These are phyloP conservation scores for Xylariaceae sp. DNA, from an alignment of 2,329 filamentous ascomycete species.

Conservation along the genomic window DNA sequence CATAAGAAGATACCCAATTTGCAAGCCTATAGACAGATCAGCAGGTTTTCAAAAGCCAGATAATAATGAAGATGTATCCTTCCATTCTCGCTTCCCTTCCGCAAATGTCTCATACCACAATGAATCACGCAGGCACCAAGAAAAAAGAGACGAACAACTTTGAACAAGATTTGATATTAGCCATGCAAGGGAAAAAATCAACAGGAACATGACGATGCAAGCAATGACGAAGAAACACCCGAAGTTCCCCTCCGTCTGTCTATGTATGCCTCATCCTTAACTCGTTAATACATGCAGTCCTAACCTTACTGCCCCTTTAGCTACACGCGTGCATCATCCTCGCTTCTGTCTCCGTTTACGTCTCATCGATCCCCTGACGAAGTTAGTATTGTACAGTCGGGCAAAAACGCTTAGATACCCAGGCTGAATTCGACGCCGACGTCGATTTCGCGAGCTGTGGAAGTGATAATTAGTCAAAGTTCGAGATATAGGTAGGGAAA, in stretches of 20 bases:
- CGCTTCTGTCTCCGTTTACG: neutral
- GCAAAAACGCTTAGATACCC: constrained; percentile 67
- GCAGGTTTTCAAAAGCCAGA: no score
- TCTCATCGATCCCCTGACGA: constrained; percentile 22
- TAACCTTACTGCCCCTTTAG: neutral
- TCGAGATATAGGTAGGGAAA: no score
- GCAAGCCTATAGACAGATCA: no score
- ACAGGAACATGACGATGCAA: neutral
- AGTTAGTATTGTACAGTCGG: constrained; percentile 29
- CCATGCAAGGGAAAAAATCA: no score
- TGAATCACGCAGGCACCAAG: no score
- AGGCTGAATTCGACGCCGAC: constrained; percentile 93
- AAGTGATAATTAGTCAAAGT: constrained; percentile 13
- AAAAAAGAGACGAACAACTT: no score
- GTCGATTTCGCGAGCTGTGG: constrained; percentile 83
- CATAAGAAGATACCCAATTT: no score
- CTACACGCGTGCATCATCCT: neutral
- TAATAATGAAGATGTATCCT: no score
- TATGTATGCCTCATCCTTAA: neutral
- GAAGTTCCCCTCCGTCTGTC: neutral
- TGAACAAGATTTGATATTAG: no score
- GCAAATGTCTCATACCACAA: no score
- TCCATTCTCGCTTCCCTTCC: no score
- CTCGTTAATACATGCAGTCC: neutral
- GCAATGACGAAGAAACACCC: neutral